Conservation (phyloP, 2,329 filamentous ascomycete species). For the Nigrograna mackinnonii region DNA sequence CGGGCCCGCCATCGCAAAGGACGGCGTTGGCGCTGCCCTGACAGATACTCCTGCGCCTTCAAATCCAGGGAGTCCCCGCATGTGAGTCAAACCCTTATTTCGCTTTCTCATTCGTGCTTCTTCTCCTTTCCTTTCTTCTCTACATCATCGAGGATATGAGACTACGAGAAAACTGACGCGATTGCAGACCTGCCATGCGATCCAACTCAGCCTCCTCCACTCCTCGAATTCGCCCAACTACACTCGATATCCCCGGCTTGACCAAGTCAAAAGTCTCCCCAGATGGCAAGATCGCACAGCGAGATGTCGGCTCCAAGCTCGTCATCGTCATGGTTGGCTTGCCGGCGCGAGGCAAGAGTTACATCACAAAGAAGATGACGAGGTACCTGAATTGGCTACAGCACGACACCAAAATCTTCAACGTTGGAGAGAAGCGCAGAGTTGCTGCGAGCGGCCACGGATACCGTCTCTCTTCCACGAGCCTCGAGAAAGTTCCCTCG, state of each 20-base stretch:
- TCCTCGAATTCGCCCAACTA: constrained; percentile 85
- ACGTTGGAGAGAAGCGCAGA: constrained; percentile 89
- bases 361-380: constrained; percentile 97
- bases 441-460: constrained; percentile 68
- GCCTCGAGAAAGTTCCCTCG: constrained; percentile 29
- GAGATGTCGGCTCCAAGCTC: constrained; percentile 94
- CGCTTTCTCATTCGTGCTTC: constrained; percentile 3
- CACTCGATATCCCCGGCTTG: constrained; percentile 94
- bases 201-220: constrained; percentile 78
- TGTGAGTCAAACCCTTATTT: constrained; percentile 50
- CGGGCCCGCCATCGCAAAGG: constrained; percentile 21
- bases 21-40: constrained; percentile 57
- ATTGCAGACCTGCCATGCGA: constrained; percentile 64
- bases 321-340: constrained; percentile 98
- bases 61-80: constrained; percentile 64
- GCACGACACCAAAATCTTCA: constrained; percentile 95
- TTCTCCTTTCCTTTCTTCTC: not conserved
- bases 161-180: constrained; percentile 18
- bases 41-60: constrained; percentile 68
- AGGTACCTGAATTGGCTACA: constrained; percentile 97
- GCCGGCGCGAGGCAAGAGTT: constrained; percentile 94
- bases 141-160: constrained; percentile 1
- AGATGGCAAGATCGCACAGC: constrained; percentile 88
- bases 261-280: constrained; percentile 95
- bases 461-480: constrained; percentile 40